Base-by-base conservation (phyloP, 1,284 basidiomycete species). In the Leccinum subfulvum region DNA sequence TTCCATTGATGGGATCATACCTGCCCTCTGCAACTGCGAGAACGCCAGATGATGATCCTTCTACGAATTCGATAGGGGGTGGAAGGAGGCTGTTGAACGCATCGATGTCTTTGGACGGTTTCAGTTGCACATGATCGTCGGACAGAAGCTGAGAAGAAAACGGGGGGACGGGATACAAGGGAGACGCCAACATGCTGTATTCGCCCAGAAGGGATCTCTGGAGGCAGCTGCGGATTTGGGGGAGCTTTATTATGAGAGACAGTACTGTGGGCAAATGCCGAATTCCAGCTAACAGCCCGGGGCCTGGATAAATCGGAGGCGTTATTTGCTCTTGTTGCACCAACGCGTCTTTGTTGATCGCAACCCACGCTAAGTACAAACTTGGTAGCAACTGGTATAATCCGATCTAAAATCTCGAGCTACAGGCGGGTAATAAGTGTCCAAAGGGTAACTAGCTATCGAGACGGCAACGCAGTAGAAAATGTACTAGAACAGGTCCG, bases 1-100 rank as follows among this genome's bases (percentile, higher is more conserved):
- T 81, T 57, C 77, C 82, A 67, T 92, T 92, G 71, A 92, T 91
- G 21, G 90, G 87, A 66, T 90, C 84, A 72, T 92, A 92, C 72
- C 87, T 90, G 56, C 85, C 86, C 67, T 89, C 88, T 49, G 83
- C 81, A 7, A 89, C 80, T 60, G 86, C 86, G 35, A 91, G 76
- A 11, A 85, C 78, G 1, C 89, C 88, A 49, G 89, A 85, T 9
- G 90, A 91, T 3, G 90, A 92, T 21, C 90, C 91, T 72, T 92
- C 89, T 53, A 92, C 78, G 62, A 92, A 92, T 74, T 92, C 91
- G 60, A 92, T 81, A 16, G 87, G 83, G 10, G 89, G 87, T 9
- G 89, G 88, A 26, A 92, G 80, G 35, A 90, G 81, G 65, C 80
- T 88, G 66, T 89, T 90, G 79, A 91, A 91, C 5, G 86, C 78